phyloP scores from a whole-genome alignment of 768 basidiomycete species.

The Mycena haematopus region DNA sequence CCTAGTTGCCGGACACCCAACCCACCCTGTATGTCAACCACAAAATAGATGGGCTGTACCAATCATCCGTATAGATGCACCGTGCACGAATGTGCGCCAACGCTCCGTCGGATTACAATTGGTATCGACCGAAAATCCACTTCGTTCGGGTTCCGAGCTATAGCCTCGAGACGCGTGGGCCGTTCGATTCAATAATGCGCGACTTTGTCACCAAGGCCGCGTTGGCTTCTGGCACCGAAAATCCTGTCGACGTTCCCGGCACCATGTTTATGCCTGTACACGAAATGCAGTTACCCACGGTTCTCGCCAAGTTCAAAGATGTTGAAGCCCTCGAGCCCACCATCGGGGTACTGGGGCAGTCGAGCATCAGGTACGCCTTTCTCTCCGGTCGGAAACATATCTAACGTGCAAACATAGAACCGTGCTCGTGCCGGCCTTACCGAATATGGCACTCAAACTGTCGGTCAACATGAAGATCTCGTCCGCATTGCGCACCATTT shows the following conservation, averaged over 20 bases:
- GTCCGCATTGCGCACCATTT: slow-evolving; percentile 62
- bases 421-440: slow-evolving; percentile 51
- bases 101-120: slow-evolving; percentile 49
- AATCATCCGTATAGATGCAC: slow-evolving; percentile 54
- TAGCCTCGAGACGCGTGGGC: slow-evolving; percentile 48
- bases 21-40: slow-evolving; percentile 45
- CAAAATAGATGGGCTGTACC: neutral
- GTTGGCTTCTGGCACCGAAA: slow-evolving; percentile 34
- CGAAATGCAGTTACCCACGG: slow-evolving; percentile 56
- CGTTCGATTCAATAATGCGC: slow-evolving; percentile 47
- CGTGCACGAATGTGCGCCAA: slow-evolving; percentile 52
- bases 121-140: slow-evolving; percentile 58
- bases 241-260: slow-evolving; percentile 35
- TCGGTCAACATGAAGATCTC: slow-evolving; percentile 64
- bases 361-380: slow-evolving; percentile 55
- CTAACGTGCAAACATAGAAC: slow-evolving; percentile 43
- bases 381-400: neutral
- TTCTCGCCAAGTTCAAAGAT: slow-evolving; percentile 50
- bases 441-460: slow-evolving; percentile 52
- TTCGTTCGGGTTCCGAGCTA: slow-evolving; percentile 50
- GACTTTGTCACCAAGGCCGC: slow-evolving; percentile 43
- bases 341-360: slow-evolving; percentile 53
- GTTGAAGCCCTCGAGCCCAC: slow-evolving; percentile 47
- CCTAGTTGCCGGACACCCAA: slow-evolving; percentile 63
- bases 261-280: slow-evolving; percentile 56